Evolutionary conservation across 176 grass and related monocot species (phyloP), one percentile per base, ranked within the genome.

Genomic region (Guadua angustifolia): DNA sequence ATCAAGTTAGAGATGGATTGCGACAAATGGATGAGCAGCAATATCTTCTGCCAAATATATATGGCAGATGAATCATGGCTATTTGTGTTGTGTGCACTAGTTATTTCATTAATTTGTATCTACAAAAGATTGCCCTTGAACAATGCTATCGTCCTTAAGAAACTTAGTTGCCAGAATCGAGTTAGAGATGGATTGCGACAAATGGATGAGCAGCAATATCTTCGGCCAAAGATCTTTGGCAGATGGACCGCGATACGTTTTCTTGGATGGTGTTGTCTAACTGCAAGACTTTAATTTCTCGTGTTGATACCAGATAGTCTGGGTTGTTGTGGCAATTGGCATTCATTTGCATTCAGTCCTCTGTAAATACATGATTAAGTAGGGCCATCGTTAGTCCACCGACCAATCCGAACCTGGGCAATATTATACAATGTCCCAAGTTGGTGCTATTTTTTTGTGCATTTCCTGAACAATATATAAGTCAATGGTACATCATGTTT

Each of bases 401-500:
- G 19, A 32, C 17, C n/a, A 66, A 42, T 68, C 44, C 0, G 15
- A 43, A 42, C 26, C 18, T 8, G 40, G 13, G 32, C n/a, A 69
- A 35, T 51, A 46, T 75, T 43, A n/a, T 53, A 70, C 14, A 24
- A 16, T 74, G 10, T 69, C 32, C 7, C 33, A 62, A 69, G 32
- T 68, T 53, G 70, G 53, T 84, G 61, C 3, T 52, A 22, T 21
- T 24, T 66, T 49, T 18, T 64, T n/a, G 33, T 77, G 63, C 39
- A 29, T 66, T 69, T 38, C 51, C 25, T 81, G 25, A 50, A 22
- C 47, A 73, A 7, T 29, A 73, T 79, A 7, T 32, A 39, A 59
- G 52, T 50, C 16, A 59, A 3, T 70, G 35, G 22, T 9, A 62
- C 67, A 14, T 11, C 56, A 8, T 18, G 52, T 14, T 63, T 39